Percentiles rank a stretch among this genome's conserved stretches.
Conservation (phyloP, 495 filamentous ascomycete genomes). For the Rusavskia elegans region DNA sequence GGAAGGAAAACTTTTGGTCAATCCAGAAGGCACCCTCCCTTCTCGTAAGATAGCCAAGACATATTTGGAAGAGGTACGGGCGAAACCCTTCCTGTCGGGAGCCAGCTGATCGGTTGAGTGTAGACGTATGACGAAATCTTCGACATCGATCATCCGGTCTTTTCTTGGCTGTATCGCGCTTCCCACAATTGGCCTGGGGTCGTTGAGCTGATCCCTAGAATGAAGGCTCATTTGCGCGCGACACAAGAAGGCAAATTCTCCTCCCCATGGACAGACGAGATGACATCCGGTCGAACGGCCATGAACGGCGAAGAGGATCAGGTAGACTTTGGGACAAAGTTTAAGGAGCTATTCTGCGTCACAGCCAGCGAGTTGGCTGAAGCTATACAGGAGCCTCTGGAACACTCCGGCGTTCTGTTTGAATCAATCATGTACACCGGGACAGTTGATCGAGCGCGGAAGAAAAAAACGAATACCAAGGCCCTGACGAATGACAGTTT, state of each 20-base stretch:
- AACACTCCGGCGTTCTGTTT: slow-evolving; percentile 57
- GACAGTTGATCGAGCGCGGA: slow-evolving; percentile 8
- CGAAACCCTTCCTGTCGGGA: neutral
- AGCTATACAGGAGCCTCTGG: slow-evolving; percentile 42
- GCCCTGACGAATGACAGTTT: neutral
- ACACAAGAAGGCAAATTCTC: slow-evolving; percentile 10
- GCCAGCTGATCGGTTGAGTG: neutral
- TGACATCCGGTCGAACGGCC: slow-evolving; percentile 27
- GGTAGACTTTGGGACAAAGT: slow-evolving; percentile 54
- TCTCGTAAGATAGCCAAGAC: slow-evolving; percentile 63
- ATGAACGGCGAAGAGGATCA: slow-evolving; percentile 8
- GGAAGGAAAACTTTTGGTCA: slow-evolving; percentile 63
- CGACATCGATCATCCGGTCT: slow-evolving; percentile 59
- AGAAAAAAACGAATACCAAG: neutral
- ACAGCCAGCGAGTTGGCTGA: slow-evolving; percentile 59
- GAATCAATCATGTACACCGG: slow-evolving; percentile 61
- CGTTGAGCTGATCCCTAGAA: slow-evolving; percentile 48
- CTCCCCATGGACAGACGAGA: slow-evolving; percentile 17
- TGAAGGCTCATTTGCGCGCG: slow-evolving; percentile 25
- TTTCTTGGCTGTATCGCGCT: slow-evolving; percentile 75
- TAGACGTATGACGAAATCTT: slow-evolving; percentile 63
- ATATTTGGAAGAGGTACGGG: slow-evolving; percentile 49
- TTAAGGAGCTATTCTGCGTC: slow-evolving; percentile 78
- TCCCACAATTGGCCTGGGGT: slow-evolving; percentile 60
- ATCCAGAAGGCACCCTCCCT: slow-evolving; percentile 65